A percentile compares a stretch with the other conserved stretches of the same genome.
Evolutionary conservation across 352 stramenopile species (phyloP).

Genomic region (Labyrinthula sp.): DNA sequence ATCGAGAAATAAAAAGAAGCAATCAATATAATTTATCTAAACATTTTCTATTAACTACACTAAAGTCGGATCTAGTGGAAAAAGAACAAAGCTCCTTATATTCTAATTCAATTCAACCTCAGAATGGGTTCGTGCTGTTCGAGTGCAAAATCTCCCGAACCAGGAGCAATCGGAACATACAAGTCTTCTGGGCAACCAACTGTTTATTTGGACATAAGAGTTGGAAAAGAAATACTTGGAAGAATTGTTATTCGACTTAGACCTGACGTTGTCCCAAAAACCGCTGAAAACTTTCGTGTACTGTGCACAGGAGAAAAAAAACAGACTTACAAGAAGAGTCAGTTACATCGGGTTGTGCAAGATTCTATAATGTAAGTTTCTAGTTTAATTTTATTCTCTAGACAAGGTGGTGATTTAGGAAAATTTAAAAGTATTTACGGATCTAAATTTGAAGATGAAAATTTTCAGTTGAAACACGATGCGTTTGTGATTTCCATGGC

Average conservation of each 20-base stretch:
- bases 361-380: slow-evolving; percentile 62
- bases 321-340: slow-evolving; percentile 69
- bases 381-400: too few species aligned
- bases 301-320: slow-evolving; percentile 84
- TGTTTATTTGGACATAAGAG: slow-evolving; percentile 31
- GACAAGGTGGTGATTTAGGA: too few species aligned
- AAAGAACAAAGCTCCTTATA: too few species aligned
- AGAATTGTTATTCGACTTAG: slow-evolving; percentile 32
- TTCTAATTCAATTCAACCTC: too few species aligned
- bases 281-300: slow-evolving; percentile 35
- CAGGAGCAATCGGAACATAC: too few species aligned
- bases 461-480: slow-evolving; percentile 59
- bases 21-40: too few species aligned
- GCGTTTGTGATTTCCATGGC: slow-evolving; percentile 85
- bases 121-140: too few species aligned
- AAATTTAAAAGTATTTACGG: slow-evolving; percentile 77
- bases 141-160: too few species aligned
- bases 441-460: slow-evolving; percentile 89
- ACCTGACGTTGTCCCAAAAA: slow-evolving; percentile 30
- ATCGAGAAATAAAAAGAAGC: too few species aligned
- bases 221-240: slow-evolving; percentile 29
- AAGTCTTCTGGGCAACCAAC: slow-evolving; percentile 33
- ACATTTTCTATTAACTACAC: too few species aligned
- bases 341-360: slow-evolving; percentile 66
- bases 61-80: too few species aligned